Evolutionary conservation across 805 yeast species (phyloP), one percentile per base, ranked within the genome.

Genomic region (Myxozyma geophila): DNA sequence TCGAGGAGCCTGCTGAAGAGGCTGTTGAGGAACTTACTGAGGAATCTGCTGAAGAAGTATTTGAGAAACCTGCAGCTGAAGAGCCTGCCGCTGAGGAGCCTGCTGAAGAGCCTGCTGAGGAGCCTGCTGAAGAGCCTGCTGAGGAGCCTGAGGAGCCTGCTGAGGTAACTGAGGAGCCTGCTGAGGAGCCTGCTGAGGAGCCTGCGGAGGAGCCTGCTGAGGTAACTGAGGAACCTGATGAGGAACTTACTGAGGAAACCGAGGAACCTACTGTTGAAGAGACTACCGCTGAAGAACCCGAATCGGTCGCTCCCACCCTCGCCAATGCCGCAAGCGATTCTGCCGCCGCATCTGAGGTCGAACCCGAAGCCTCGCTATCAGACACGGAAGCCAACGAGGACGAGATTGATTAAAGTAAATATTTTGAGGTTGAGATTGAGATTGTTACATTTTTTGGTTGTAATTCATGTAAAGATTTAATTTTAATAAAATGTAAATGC

Each of bases 141-240:
- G 50, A 40, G 36, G 37, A 41, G 7, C 35, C 52, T 4, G 43
- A 21, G 23, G 28, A 51, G 7, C 37, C 7, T 15, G 2, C 8
- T 39, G 12, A 2, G 15, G 47, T 6, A 19, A 4, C 21, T 7
- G 56, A 37, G 13, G 61, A 58, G 51, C 41, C 36, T 1, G 5
- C 28, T 43, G 61, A 36, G 7, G 54, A 57, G 13, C 19, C 49
- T 54, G 33, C 33, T 7, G 57, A 39, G 15, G 61, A 58, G 46
- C 43, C 37, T 2, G 50, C 36, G 33, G 61, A 36, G 7, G 54
- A 57, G 19, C 19, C 49, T 36, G 15, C 33, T 10, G 60, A 57
- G 23, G 48, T n/a, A n/a, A n/a, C n/a, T n/a, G n/a, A n/a, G n/a
- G n/a, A 57, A 17, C 1, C 59, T 17, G 60, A 0, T 15, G 59